Percentiles rank a stretch among this genome's conserved stretches.
phyloP scores from a whole-genome alignment of 176 grass and related monocot species.

The Carex scoparia region DNA sequence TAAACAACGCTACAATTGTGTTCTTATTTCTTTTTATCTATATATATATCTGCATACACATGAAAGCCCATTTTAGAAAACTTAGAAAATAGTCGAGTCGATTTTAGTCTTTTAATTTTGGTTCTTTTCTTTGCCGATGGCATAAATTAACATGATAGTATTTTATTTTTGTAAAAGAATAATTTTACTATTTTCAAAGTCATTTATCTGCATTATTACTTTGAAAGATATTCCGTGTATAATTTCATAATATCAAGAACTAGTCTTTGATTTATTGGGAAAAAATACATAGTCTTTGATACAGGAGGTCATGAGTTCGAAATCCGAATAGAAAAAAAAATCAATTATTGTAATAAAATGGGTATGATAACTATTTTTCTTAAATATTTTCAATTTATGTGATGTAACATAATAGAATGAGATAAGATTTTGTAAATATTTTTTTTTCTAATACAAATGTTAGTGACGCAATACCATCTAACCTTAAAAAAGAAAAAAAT shows the following conservation, averaged over 20 bases:
- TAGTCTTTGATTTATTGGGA: too few species aligned
- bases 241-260: neutral
- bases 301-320: too few species aligned
- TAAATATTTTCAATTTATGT: too few species aligned
- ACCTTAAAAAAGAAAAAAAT: too few species aligned
- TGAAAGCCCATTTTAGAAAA: neutral
- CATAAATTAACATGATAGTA: neutral
- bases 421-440: too few species aligned
- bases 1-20: neutral
- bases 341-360: too few species aligned
- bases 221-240: neutral
- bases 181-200: neutral
- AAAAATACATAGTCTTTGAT: too few species aligned
- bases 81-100: neutral
- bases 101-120: neutral
- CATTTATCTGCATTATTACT: neutral
- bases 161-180: neutral
- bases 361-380: too few species aligned
- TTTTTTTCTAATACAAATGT: too few species aligned
- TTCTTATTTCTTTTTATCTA: neutral
- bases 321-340: too few species aligned
- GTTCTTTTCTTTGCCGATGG: neutral
- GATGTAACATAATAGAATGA: too few species aligned
- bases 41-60: neutral
- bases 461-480: too few species aligned